phyloP scores from a whole-genome alignment of 805 yeast species.

The Isabelozyma gotoi region DNA sequence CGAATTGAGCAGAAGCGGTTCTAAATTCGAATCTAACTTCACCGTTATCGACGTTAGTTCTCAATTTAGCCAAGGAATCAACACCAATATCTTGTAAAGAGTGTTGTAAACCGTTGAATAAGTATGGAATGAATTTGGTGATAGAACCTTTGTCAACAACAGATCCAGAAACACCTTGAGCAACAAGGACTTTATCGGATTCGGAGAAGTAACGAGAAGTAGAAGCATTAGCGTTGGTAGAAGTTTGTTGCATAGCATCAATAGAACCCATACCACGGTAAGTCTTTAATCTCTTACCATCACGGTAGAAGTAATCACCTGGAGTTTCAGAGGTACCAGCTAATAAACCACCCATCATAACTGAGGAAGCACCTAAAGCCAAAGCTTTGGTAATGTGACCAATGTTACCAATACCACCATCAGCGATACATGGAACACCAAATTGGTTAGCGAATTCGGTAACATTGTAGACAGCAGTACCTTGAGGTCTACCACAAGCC shows the following conservation, averaged over 20 bases:
- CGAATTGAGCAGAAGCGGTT: slow-evolving; percentile 97
- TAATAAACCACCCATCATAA: slow-evolving; percentile 99
- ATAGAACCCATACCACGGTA: slow-evolving; percentile 99
- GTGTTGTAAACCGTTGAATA: slow-evolving; percentile 94
- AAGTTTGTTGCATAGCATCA: slow-evolving; percentile 96
- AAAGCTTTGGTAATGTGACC: slow-evolving; percentile 97
- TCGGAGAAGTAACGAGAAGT: slow-evolving; percentile 98
- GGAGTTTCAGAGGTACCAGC: slow-evolving; percentile 99
- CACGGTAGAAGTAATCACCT: slow-evolving; percentile 96
- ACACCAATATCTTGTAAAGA: slow-evolving; percentile 98
- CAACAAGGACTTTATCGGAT: slow-evolving; percentile 91
- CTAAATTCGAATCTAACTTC: slow-evolving; percentile 91
- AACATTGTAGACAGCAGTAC: slow-evolving; percentile 95
- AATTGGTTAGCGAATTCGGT: slow-evolving; percentile 90
- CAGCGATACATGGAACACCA: slow-evolving; percentile 99
- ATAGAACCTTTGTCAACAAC: slow-evolving; percentile 97
- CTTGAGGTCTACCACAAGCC: slow-evolving; percentile 99
- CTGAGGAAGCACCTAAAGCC: slow-evolving; percentile 94
- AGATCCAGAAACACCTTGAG: slow-evolving; percentile 98
- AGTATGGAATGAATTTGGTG: slow-evolving; percentile 89
- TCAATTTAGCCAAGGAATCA: slow-evolving; percentile 60
- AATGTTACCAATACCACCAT: slow-evolving; percentile 98
- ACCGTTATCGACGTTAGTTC: slow-evolving; percentile 62
- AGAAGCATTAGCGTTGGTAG: slow-evolving; percentile 89
- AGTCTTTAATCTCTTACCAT: slow-evolving; percentile 94